These are phyloP conservation scores for Trichosporon sp. DNA, from an alignment of 1,284 basidiomycete species.

Conservation along the genomic window DNA sequence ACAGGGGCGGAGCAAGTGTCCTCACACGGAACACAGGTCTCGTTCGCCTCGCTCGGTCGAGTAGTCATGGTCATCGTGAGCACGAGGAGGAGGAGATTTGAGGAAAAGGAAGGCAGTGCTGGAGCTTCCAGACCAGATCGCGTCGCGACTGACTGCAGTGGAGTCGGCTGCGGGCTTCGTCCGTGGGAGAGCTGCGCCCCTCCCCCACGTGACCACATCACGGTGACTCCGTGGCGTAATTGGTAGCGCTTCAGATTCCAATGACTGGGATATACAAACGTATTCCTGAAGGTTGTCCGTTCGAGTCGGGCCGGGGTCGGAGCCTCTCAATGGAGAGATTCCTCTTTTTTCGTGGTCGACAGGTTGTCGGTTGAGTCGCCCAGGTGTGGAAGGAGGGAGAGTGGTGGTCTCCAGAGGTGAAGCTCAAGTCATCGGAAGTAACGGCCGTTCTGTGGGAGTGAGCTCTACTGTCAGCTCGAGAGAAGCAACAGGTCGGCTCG, in stretches of 20 bases:
- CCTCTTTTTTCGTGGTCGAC: conserved; percentile 14
- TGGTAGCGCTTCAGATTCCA: conserved; percentile 21
- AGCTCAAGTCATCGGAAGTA: too few relatives aligned
- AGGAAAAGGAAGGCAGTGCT: not conserved
- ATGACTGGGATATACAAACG: conserved; percentile 13
- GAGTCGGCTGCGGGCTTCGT: too few relatives aligned
- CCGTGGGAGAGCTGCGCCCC: not conserved
- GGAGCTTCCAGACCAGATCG: too few relatives aligned
- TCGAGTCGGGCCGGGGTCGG: conserved; percentile 20
- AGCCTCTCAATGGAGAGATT: conserved; percentile 18
- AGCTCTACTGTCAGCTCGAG: too few relatives aligned
- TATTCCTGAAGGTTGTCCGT: conserved; percentile 21
- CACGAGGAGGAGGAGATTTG: not conserved
- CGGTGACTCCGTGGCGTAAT: conserved; percentile 20
- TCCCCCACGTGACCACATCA: conserved; percentile 14
- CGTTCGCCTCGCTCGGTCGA: too few relatives aligned
- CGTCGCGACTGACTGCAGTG: not conserved
- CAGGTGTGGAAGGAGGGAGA: not conserved
- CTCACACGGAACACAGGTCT: not conserved
- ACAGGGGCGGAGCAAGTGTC: not conserved
- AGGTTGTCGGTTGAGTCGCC: not conserved
- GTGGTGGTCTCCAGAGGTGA: not conserved
- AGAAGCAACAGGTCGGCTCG: too few relatives aligned
- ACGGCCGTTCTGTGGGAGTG: too few relatives aligned
- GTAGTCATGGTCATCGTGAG: too few relatives aligned